A percentile compares a stretch with the other conserved stretches of the same genome.
phyloP scores from a whole-genome alignment of 148 eudicot species.

The Selenicereus undatus region DNA sequence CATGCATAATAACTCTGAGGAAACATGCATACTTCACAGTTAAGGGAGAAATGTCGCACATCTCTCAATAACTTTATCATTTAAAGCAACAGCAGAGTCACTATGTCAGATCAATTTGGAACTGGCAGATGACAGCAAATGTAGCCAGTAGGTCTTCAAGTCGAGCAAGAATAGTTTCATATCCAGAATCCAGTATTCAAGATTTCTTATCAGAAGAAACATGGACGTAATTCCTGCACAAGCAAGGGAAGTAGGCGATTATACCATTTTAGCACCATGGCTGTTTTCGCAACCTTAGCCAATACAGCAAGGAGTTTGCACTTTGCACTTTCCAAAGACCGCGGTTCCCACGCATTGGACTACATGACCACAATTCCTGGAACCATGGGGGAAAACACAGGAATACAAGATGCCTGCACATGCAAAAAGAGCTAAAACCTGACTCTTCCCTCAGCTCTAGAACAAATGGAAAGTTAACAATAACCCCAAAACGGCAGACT shows the following conservation, averaged over 20 bases:
- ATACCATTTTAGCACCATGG: background rate
- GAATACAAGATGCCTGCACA: background rate
- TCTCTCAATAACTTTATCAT: background rate
- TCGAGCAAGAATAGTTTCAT: background rate
- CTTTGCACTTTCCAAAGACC: background rate
- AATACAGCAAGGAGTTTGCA: background rate
- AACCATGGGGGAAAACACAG: background rate
- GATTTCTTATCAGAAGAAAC: too few relatives aligned
- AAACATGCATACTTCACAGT: background rate
- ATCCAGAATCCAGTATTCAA: background rate
- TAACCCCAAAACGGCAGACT: too few relatives aligned
- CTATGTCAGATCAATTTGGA: background rate
- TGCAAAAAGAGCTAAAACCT: background rate
- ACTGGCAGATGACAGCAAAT: background rate
- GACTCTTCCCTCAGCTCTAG: too few relatives aligned
- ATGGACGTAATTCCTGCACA: background rate
- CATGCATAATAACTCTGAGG: background rate
- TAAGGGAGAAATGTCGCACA: constrained; percentile 1
- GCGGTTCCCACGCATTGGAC: background rate
- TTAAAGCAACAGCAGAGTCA: background rate
- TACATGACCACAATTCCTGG: background rate
- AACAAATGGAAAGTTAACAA: too few relatives aligned
- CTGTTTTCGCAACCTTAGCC: background rate
- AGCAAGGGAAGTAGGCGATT: background rate
- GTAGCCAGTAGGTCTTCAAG: background rate